A percentile compares a stretch with the other conserved stretches of the same genome.
phyloP scores from a whole-genome alignment of 495 filamentous ascomycete genomes.

The Neurospora sp. region DNA sequence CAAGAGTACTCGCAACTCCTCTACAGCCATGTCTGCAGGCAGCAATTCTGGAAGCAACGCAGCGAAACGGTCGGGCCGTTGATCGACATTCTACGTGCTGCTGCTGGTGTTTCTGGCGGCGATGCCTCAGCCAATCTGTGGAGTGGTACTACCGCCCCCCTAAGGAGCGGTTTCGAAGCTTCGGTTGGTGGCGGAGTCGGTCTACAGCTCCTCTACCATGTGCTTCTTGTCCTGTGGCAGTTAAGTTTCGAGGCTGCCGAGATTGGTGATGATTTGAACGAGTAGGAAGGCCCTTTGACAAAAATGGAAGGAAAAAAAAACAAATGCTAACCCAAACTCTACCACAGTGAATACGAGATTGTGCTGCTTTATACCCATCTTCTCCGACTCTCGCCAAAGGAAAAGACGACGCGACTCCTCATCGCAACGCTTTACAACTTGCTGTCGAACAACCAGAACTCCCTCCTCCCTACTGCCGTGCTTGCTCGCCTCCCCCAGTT shows the following conservation, averaged over 20 bases:
- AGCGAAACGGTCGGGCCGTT: conserved; percentile 75
- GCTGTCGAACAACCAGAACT: conserved; percentile 60
- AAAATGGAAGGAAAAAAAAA: no score
- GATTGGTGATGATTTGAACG: conserved; percentile 77
- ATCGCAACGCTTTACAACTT: conserved; percentile 85
- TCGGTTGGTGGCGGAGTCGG: conserved; percentile 73
- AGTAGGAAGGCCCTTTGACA: conserved; percentile 42
- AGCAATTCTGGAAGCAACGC: conserved; percentile 79
- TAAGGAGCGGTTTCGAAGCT: conserved; percentile 45
- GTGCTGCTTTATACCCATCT: conserved; percentile 84
- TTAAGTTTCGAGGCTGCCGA: conserved; percentile 80
- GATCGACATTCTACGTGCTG: conserved; percentile 70
- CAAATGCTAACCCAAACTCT: conserved; percentile 1
- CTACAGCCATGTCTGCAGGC: conserved; percentile 60
- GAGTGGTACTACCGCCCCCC: conserved; percentile 50
- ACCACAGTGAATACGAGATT: conserved; percentile 76
- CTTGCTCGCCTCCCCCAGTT: conserved; percentile 74
- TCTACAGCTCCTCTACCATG: conserved; percentile 88
- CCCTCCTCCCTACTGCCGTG: conserved; percentile 70
- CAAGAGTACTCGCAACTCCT: conserved; percentile 84
- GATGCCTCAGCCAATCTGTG: conserved; percentile 57
- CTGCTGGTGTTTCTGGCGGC: conserved; percentile 57
- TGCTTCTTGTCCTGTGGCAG: conserved; percentile 89
- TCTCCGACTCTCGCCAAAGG: conserved; percentile 85
- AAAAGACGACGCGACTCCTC: conserved; percentile 90